Percentiles rank a stretch among this genome's conserved stretches.
These are phyloP conservation scores for Ulvella scutata DNA, from an alignment of 139 green algal genomes.

Conservation along the genomic window DNA sequence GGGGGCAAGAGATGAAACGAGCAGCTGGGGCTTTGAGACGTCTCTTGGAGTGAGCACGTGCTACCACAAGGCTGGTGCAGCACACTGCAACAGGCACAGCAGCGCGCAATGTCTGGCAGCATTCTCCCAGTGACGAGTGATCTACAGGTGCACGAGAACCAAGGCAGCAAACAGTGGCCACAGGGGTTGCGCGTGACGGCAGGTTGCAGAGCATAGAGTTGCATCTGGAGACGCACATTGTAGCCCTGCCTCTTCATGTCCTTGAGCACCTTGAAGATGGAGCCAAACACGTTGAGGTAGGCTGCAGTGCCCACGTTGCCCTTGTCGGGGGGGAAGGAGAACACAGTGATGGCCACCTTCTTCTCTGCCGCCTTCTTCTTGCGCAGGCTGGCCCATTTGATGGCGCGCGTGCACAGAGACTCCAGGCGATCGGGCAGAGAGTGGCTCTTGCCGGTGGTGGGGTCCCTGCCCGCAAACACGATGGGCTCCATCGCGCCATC, in stretches of 20 bases:
- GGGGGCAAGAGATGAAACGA: no score
- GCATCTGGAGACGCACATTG: constrained; percentile 35
- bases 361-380: constrained; percentile 89
- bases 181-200: no score
- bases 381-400: constrained; percentile 89
- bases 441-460: constrained; percentile 92
- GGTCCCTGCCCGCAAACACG: constrained; percentile 93
- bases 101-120: no score
- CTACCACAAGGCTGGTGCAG: no score
- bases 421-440: constrained; percentile 90
- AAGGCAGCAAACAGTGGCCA: no score
- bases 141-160: no score
- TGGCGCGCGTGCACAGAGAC: constrained; percentile 61
- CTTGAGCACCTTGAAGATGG: constrained; percentile 79
- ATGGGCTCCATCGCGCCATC: constrained; percentile 97
- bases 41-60: no score
- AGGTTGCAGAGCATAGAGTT: neutral
- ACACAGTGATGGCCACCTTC: constrained; percentile 95
- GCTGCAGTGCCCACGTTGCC: constrained; percentile 97
- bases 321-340: constrained; percentile 98
- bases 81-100: no score
- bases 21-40: no score
- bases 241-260: constrained; percentile 83
- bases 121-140: no score
- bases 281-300: constrained; percentile 99